A percentile compares a stretch with the other conserved stretches of the same genome.
These are phyloP conservation scores for Melastoma candidum DNA, from an alignment of 441 rosid species.

Conservation along the genomic window DNA sequence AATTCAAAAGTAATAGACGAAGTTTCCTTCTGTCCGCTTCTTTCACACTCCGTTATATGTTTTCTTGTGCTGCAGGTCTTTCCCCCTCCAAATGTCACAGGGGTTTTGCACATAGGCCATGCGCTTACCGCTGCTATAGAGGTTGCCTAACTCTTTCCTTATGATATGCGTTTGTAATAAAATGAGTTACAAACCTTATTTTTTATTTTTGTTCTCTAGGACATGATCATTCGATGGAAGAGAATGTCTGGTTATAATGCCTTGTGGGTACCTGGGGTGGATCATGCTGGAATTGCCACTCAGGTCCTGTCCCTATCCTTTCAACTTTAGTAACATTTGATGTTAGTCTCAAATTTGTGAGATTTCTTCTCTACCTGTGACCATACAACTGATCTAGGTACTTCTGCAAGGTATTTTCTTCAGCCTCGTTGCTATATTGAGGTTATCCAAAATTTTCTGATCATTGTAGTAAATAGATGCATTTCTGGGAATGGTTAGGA, in stretches of 20 bases:
- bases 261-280: conserved; percentile 94
- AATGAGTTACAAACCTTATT: conserved; percentile 1
- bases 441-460: no score
- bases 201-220: conserved; percentile 33
- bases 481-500: no score
- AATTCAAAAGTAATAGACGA: no score
- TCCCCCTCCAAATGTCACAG: conserved; percentile 99
- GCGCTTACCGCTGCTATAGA: conserved; percentile 82
- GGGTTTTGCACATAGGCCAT: conserved; percentile 93
- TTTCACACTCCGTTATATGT: no score
- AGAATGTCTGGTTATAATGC: conserved; percentile 94
- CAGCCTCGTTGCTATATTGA: no score
- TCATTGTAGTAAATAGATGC: no score
- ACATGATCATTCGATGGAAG: conserved; percentile 73
- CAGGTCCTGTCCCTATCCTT: conserved; percentile 33
- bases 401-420: neutral
- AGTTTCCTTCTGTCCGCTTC: no score
- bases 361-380: no score
- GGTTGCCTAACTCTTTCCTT: conserved; percentile 26
- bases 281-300: conserved; percentile 98
- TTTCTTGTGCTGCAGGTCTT: conserved; percentile 50
- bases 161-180: conserved; percentile 2
- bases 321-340: neutral
- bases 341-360: no score
- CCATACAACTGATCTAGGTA: no score